Evolutionary conservation across 2,329 filamentous ascomycete species (phyloP).

Genomic region (Lachnellula occidentalis): DNA sequence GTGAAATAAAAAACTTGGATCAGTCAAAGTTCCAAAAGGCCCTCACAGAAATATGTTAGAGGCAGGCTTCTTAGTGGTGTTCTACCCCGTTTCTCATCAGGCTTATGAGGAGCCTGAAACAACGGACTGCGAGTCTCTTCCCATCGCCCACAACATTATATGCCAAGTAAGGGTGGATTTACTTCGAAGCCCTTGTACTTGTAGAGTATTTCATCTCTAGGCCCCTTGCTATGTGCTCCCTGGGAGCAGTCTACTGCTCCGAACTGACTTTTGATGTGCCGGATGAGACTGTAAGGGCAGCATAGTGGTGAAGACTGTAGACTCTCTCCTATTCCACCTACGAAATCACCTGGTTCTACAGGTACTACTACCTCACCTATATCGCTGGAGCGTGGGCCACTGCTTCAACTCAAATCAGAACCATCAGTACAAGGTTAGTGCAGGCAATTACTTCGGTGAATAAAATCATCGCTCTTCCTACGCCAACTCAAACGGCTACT

Average conservation of each 20-base stretch:
- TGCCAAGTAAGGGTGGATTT: not conserved
- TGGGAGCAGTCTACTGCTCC: not conserved
- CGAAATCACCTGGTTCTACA: not conserved
- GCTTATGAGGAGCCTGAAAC: no score
- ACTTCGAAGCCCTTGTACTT: not conserved
- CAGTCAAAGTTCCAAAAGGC: not conserved
- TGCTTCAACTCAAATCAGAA: not conserved
- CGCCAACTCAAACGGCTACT: not conserved
- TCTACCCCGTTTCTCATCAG: no score
- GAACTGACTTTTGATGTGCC: not conserved
- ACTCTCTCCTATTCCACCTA: not conserved
- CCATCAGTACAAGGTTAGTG: not conserved
- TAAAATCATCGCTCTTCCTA: not conserved
- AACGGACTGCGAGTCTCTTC: not conserved
- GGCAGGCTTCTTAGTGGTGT: not conserved
- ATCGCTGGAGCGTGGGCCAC: not conserved
- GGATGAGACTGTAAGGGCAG: not conserved
- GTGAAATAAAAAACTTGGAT: not conserved
- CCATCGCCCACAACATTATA: not conserved
- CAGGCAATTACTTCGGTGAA: not conserved
- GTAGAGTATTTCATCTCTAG: not conserved
- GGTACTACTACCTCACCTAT: not conserved
- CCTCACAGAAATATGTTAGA: not conserved
- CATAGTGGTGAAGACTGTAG: not conserved
- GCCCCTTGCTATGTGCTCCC: not conserved